Conservation (phyloP, 768 basidiomycete genomes). For the Tephrocybe sp. region DNA sequence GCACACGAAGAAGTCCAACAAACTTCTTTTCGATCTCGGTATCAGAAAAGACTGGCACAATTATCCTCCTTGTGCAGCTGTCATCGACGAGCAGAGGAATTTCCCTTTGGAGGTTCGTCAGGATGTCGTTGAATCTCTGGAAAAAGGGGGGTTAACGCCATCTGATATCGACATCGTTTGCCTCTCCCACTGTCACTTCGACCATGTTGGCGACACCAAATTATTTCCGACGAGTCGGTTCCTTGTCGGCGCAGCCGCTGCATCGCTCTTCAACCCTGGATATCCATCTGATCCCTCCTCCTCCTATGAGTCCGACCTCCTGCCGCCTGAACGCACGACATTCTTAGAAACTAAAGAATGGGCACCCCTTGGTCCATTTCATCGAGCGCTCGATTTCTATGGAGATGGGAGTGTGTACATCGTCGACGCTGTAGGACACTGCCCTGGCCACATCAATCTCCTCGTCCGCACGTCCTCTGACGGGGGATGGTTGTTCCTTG, state of each 20-base stretch:
- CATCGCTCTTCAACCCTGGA: constrained; percentile 27
- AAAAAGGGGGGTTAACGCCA: constrained; percentile 44
- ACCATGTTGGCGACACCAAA: constrained; percentile 47
- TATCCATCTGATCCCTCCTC: constrained; percentile 10
- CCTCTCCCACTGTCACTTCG: constrained; percentile 54
- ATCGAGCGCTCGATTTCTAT: constrained; percentile 49
- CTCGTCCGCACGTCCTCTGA: constrained; percentile 52
- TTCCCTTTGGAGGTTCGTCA: constrained; percentile 30
- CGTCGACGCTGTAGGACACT: constrained; percentile 56
- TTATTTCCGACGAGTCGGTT: constrained; percentile 47
- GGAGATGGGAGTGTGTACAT: constrained; percentile 58
- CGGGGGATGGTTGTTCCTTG: constrained; percentile 55
- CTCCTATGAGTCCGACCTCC: constrained; percentile 8
- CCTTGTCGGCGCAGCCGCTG: constrained; percentile 42
- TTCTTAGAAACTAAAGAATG: constrained; percentile 9
- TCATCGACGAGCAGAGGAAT: constrained; percentile 18
- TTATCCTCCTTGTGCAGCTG: constrained; percentile 35
- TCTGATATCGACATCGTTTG: constrained; percentile 41
- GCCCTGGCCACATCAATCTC: constrained; percentile 52
- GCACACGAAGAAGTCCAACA: constrained; percentile 38
- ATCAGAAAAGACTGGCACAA: constrained; percentile 46
- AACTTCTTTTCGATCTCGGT: constrained; percentile 57
- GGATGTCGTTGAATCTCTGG: constrained; percentile 45
- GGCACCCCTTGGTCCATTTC: constrained; percentile 18
- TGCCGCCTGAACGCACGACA: constrained; percentile 10